Conservation (phyloP, 768 basidiomycete species). For the Lepiota subincarnata region DNA sequence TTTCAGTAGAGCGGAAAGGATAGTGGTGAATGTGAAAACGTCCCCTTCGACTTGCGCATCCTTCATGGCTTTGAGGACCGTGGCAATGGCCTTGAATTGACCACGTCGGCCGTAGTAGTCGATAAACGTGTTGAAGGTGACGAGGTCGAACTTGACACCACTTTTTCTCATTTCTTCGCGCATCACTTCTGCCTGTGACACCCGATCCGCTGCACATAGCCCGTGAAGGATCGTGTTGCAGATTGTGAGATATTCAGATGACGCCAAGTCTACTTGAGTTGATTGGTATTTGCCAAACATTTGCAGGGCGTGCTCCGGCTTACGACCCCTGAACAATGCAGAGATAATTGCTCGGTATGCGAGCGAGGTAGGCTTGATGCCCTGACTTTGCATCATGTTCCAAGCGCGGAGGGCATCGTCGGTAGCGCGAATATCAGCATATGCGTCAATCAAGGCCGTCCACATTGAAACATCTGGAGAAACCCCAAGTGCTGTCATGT, state of each 20-base stretch:
- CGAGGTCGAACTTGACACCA: constrained; percentile 65
- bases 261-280: constrained; percentile 20
- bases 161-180: constrained; percentile 38
- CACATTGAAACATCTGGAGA: constrained; percentile 56
- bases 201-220: constrained; percentile 44
- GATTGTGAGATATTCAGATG: constrained; percentile 34
- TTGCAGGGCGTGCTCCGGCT: constrained; percentile 45
- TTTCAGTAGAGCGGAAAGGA: constrained; percentile 74
- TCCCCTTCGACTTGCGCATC: constrained; percentile 60
- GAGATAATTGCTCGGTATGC: constrained; percentile 70
- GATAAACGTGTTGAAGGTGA: constrained; percentile 81
- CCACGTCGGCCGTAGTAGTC: constrained; percentile 57
- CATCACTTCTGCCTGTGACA: constrained; percentile 36
- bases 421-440: constrained; percentile 45
- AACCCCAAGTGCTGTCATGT: constrained; percentile 48
- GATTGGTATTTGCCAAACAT: constrained; percentile 50
- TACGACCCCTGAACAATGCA: constrained; percentile 50
- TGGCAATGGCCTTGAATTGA: constrained; percentile 59
- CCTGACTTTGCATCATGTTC: constrained; percentile 55
- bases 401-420: constrained; percentile 57
- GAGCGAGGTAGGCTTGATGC: constrained; percentile 54
- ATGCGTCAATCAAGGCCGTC: constrained; percentile 68
- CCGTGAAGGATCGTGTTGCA: constrained; percentile 78
- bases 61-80: constrained; percentile 54
- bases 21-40: constrained; percentile 81